Percentiles rank a stretch among this genome's conserved stretches.
Conservation (phyloP, 257 asterid genomes). For the Scutellaria baicalensis region DNA sequence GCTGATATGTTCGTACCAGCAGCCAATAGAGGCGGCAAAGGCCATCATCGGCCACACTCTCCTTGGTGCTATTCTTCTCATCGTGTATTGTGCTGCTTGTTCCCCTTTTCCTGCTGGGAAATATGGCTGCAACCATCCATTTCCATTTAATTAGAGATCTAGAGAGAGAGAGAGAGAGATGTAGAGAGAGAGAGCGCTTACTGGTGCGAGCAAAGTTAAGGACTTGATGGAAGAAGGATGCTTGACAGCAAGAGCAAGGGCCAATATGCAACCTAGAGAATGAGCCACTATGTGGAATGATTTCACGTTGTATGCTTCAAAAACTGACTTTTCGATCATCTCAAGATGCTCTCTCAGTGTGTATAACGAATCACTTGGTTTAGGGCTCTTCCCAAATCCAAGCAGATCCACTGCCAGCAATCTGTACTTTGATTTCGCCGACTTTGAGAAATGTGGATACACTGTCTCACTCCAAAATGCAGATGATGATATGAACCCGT, state of each 20-base stretch:
- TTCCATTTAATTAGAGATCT: not conserved
- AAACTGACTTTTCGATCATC: constrained; percentile 79
- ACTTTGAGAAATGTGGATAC: constrained; percentile 69
- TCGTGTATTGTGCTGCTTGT: constrained; percentile 65
- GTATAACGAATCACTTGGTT: constrained; percentile 75
- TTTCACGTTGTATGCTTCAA: constrained; percentile 61
- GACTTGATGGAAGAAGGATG: constrained; percentile 61
- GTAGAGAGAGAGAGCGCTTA: constrained; percentile 10
- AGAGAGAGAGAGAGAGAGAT: not conserved
- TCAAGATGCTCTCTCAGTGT: constrained; percentile 81
- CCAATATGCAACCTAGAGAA: constrained; percentile 89
- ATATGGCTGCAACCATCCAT: constrained; percentile 58
- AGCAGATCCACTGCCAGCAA: constrained; percentile 83
- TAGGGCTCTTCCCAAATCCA: constrained; percentile 93
- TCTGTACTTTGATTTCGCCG: constrained; percentile 63
- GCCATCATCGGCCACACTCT: constrained; percentile 81
- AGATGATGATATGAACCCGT: constrained; percentile 89
- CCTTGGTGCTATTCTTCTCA: constrained; percentile 87
- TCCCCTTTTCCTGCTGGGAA: constrained; percentile 86
- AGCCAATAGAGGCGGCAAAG: constrained; percentile 77
- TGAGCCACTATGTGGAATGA: constrained; percentile 95
- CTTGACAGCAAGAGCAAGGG: constrained; percentile 82
- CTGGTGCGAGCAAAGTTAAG: constrained; percentile 82
- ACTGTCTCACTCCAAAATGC: constrained; percentile 91
- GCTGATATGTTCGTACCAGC: constrained; percentile 93